Conservation (phyloP, 164 flowering plant genomes). For the Echeveria elegans region DNA sequence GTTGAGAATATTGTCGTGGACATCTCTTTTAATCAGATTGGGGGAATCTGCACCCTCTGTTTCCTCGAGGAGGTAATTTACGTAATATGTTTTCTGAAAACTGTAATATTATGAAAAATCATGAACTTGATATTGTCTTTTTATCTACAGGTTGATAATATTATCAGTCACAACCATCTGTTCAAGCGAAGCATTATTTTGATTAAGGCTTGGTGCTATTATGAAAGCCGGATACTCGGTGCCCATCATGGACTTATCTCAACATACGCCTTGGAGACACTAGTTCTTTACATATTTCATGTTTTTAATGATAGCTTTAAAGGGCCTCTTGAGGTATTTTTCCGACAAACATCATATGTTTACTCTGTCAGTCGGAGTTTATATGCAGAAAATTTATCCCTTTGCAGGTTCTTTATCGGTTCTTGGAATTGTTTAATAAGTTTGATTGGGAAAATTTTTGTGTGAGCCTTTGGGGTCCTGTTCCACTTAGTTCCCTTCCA, state of each 20-base stretch:
- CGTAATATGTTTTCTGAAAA: neutral
- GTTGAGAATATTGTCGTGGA: conserved; percentile 97
- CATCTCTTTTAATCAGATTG: conserved; percentile 94
- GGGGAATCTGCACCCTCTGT: conserved; percentile 95
- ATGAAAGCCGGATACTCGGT: conserved; percentile 94
- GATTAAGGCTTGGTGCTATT: conserved; percentile 98
- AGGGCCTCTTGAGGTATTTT: conserved; percentile 86
- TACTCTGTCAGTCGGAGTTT: neutral
- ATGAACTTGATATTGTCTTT: neutral
- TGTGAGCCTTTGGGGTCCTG: conserved; percentile 96
- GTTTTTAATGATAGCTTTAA: conserved; percentile 79
- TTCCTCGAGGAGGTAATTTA: conserved; percentile 51
- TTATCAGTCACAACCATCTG: conserved; percentile 68
- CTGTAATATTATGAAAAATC: neutral
- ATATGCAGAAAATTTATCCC: neutral
- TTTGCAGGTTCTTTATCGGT: conserved; percentile 84
- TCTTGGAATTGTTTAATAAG: conserved; percentile 90
- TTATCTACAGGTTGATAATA: conserved; percentile 61
- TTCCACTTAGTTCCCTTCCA: conserved; percentile 74
- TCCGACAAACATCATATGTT: neutral
- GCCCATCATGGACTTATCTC: conserved; percentile 98
- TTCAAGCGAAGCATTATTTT: conserved; percentile 92
- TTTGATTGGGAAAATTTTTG: conserved; percentile 97
- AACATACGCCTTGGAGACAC: conserved; percentile 90
- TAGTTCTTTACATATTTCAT: conserved; percentile 91